Evolutionary conservation across 129 eudicot species (phyloP).

Genomic region (Centaurea solstitialis): DNA sequence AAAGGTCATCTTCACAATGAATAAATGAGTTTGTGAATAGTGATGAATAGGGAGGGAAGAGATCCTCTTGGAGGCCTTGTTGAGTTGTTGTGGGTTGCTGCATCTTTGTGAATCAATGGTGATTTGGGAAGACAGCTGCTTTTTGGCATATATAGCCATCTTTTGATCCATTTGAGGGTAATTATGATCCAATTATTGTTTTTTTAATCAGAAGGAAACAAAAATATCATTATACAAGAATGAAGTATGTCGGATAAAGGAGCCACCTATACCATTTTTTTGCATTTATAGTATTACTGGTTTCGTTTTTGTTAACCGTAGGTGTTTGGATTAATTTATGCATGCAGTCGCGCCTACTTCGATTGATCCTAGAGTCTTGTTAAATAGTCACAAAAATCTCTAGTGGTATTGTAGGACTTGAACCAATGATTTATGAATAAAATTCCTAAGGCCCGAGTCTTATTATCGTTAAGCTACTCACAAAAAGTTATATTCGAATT

Average conservation of each 20-base stretch:
- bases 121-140: constrained; percentile 4
- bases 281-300: no score
- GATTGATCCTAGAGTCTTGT: no score
- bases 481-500: no score
- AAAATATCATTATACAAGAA: not conserved
- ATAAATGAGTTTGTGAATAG: constrained; percentile 33
- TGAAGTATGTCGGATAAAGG: not conserved
- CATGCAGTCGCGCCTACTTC: no score
- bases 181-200: not conserved
- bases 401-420: no score
- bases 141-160: not conserved
- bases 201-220: not conserved
- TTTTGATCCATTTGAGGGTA: not conserved
- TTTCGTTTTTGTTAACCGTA: no score
- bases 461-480: no score
- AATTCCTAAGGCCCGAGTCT: no score
- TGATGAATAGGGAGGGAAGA: constrained; percentile 42
- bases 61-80: constrained; percentile 55
- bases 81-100: constrained; percentile 39
- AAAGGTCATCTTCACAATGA: constrained; percentile 26
- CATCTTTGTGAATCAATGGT: constrained; percentile 37
- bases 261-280: not conserved
- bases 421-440: no score
- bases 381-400: no score
- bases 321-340: no score